These are phyloP conservation scores for Yamadazyma atmosphaerica DNA, from an alignment of 1,139 yeast genomes.

Conservation along the genomic window DNA sequence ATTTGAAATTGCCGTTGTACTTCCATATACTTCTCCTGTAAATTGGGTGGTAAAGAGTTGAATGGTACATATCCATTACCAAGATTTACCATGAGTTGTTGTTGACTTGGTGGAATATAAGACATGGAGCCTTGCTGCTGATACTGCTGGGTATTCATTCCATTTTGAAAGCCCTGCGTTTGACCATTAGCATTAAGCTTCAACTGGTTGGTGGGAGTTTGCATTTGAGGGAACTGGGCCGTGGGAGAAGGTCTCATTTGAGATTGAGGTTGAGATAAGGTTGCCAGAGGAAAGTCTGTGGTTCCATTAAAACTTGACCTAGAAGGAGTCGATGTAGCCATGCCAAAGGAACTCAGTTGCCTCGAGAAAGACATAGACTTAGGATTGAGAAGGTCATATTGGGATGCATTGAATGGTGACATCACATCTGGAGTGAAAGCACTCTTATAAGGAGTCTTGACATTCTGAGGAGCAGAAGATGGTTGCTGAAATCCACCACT, in stretches of 20 bases:
- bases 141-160: background rate
- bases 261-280: slow-evolving; percentile 1
- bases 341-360: slow-evolving; percentile 9
- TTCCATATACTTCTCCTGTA: slow-evolving; percentile 21
- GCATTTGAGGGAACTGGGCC: background rate
- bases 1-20: slow-evolving; percentile 17
- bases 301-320: slow-evolving; percentile 5
- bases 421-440: slow-evolving; percentile 13
- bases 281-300: background rate
- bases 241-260: background rate
- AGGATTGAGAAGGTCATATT: slow-evolving; percentile 7
- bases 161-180: background rate
- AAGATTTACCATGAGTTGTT: slow-evolving; percentile 23
- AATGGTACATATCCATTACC: slow-evolving; percentile 22
- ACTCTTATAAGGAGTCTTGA: slow-evolving; percentile 1
- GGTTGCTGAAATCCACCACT: background rate
- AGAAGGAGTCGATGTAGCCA: slow-evolving; percentile 20
- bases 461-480: background rate
- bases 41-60: slow-evolving; percentile 18
- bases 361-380: slow-evolving; percentile 9
- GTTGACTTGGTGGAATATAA: slow-evolving; percentile 8
- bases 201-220: background rate
- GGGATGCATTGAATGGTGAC: slow-evolving; percentile 13
- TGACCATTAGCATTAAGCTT: no score
- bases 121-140: background rate